Evolutionary conservation across 768 basidiomycete genomes (phyloP).

Genomic region (Lactarius evosmus): DNA sequence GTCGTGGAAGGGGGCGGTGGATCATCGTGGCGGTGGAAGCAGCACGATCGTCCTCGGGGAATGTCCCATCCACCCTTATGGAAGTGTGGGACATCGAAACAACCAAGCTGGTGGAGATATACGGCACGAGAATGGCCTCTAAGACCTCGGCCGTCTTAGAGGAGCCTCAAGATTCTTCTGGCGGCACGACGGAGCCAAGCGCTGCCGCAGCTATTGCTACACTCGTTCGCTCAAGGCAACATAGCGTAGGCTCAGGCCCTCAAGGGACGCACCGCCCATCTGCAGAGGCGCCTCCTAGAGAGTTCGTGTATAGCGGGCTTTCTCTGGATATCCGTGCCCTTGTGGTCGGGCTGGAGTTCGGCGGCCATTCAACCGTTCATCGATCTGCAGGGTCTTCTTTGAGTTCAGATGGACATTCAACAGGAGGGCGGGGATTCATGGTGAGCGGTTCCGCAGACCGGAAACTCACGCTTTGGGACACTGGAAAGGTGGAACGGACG

Average conservation of each 20-base stretch:
- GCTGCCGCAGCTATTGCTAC: conserved; percentile 77
- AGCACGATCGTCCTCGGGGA: conserved; percentile 36
- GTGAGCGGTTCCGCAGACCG: conserved; percentile 90
- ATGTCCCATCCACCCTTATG: conserved; percentile 44
- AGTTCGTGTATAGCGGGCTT: conserved; percentile 41
- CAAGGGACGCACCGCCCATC: conserved; percentile 27
- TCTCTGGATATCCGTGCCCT: conserved; percentile 68
- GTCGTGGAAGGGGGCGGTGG: conserved; percentile 86
- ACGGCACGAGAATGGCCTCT: conserved; percentile 52
- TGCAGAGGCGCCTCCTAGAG: conserved; percentile 33
- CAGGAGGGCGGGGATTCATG: conserved; percentile 58
- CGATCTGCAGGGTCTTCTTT: conserved; percentile 30
- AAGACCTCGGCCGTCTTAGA: conserved; percentile 46
- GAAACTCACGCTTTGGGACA: conserved; percentile 84
- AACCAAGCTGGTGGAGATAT: conserved; percentile 74
- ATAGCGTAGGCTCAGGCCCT: conserved; percentile 31
- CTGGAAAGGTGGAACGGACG: conserved; percentile 68
- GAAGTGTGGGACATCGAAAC: conserved; percentile 96
- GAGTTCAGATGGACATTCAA: conserved; percentile 19
- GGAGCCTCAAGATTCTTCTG: conserved; percentile 51
- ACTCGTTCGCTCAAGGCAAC: conserved; percentile 67
- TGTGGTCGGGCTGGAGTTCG: conserved; percentile 73
- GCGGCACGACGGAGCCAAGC: conserved; percentile 54
- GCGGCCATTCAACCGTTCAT: conserved; percentile 53
- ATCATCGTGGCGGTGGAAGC: conserved; percentile 79